Evolutionary conservation across 2,329 filamentous ascomycete species (phyloP), one percentile per base, ranked within the genome.

Genomic region (Aureobasidium zeae): DNA sequence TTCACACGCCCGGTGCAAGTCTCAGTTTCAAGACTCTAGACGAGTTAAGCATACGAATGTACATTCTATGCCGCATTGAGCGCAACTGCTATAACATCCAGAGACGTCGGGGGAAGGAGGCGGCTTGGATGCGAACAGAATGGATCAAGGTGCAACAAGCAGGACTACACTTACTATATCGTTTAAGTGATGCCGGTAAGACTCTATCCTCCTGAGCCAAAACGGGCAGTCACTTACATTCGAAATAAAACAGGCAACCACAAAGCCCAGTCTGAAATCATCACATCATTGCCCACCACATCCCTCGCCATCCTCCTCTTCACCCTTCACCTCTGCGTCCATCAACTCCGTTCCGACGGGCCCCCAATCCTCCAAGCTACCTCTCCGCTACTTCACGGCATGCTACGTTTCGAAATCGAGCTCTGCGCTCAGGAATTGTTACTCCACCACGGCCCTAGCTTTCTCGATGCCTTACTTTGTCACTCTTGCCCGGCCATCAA

Each of bases 281-380:
- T 62, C 16, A 48, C 49, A 26, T 45, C 49, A 6, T 49, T 60
- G 1, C 57, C 58, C 3, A 44, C 52, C 2, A 55, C 53, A 1
- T 57, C 55, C 26, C 53, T 62, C 2, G 59, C 58, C 5, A 55
- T 56, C 20, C 33, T 62, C 9, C 47, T 59, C 9, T 58, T 62
- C 49, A 57, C 56, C 9, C 51, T 60, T 16, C 48, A 56, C 28
- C 50, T 53, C 11, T 50, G 48, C 7, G 52, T 61, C 28, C 54
- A 57, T 29, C 56, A 60, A 16, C 42, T 62, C 13, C 49, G 59
- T 3, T 53, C 55, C 28, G 51, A 56, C 15, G 58, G 58, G 7
- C 57, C 58, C 8, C 46, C 48, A n/a, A 52, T 56, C 2, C 52
- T 58, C 15, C 50, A 54, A 19, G 48, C 45, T 24, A 30, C 39